These are phyloP conservation scores for Rhodamnia argentea DNA, from an alignment of 345 rosid genomes.

Conservation along the genomic window DNA sequence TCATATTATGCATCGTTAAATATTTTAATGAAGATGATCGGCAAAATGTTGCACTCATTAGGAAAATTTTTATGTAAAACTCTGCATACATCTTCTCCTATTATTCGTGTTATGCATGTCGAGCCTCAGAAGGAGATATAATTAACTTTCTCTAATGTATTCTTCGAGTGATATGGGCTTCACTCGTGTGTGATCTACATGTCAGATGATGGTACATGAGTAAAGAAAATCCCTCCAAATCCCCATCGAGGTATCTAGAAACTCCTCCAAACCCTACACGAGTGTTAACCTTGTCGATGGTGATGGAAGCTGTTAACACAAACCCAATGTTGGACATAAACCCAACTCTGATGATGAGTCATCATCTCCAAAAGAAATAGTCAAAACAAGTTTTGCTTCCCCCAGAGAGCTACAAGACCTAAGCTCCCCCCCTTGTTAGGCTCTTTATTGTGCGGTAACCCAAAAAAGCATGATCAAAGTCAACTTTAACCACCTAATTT, in stretches of 20 bases:
- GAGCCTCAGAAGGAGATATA: background rate
- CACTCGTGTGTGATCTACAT: rapidly evolving
- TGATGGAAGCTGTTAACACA: background rate
- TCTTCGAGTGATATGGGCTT: rapidly evolving
- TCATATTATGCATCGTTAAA: background rate
- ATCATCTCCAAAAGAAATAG: background rate
- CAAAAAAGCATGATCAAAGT: background rate
- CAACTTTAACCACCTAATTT: background rate
- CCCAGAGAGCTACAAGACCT: background rate
- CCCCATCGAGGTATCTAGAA: rapidly evolving
- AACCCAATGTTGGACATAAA: background rate
- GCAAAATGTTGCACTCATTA: background rate
- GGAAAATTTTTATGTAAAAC: background rate
- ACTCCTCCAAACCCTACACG: background rate
- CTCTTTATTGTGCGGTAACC: background rate
- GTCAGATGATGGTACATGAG: background rate
- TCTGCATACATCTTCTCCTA: background rate
- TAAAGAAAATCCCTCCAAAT: too few relatives aligned
- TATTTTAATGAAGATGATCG: background rate
- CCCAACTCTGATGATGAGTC: background rate
- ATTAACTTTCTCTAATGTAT: background rate
- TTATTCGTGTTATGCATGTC: background rate
- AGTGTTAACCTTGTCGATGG: background rate
- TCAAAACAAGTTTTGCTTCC: background rate
- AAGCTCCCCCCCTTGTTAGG: background rate